Percentiles rank a stretch among this genome's conserved stretches.
Evolutionary conservation across 179 eudicot genomes (phyloP).

Genomic region (Patellifolia procumbens): DNA sequence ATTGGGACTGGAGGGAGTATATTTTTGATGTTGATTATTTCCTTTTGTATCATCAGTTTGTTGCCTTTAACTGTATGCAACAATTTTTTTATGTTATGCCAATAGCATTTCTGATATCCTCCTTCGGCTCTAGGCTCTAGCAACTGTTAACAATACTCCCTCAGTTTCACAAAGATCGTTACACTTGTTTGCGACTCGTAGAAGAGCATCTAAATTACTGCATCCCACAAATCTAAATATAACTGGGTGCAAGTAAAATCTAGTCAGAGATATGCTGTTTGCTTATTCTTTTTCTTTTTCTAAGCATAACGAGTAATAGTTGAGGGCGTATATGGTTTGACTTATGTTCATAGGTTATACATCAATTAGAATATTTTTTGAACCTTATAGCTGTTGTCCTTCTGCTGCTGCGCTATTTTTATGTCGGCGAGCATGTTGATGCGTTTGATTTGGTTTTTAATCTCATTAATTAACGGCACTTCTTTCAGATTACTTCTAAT

Average conservation of each 20-base stretch:
- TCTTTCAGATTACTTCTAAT: constrained; percentile 77
- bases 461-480: background rate
- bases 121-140: too few species aligned
- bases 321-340: background rate
- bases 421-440: background rate
- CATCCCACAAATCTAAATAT: background rate
- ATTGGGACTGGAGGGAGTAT: too few species aligned
- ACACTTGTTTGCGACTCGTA: background rate
- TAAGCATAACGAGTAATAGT: background rate
- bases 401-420: background rate
- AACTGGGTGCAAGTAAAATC: background rate
- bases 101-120: background rate
- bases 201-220: background rate
- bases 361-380: background rate
- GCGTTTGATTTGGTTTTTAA: background rate
- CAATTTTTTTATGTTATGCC: too few species aligned
- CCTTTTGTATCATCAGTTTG: background rate
- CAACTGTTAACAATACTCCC: background rate
- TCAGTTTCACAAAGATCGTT: too few species aligned
- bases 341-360: background rate
- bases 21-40: background rate
- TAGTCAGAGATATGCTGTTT: background rate
- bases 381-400: background rate
- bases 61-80: background rate
- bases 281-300: background rate